Conservation (phyloP, 2,329 filamentous ascomycete species). For the Colletotrichum siamense region DNA sequence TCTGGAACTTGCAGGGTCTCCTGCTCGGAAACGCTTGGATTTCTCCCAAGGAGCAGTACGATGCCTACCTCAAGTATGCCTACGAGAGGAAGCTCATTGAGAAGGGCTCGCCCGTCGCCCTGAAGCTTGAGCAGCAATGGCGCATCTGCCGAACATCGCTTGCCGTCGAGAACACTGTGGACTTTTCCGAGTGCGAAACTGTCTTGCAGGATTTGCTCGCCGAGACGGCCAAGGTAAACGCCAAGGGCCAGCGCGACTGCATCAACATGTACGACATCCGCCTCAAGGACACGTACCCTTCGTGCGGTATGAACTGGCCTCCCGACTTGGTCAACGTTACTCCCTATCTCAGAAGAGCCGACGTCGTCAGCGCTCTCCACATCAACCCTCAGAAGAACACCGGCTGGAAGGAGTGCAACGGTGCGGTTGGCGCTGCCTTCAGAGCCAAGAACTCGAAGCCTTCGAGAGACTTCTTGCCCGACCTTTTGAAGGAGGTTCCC, state of each 20-base stretch:
- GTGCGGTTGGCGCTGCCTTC: slow-evolving; percentile 78
- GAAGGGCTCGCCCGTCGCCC: slow-evolving; percentile 67
- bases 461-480: slow-evolving; percentile 76
- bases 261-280: slow-evolving; percentile 98
- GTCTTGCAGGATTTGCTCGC: slow-evolving; percentile 77
- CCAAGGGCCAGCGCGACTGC: slow-evolving; percentile 65
- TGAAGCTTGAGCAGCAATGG: slow-evolving; percentile 72
- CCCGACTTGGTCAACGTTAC: slow-evolving; percentile 80
- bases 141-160: slow-evolving; percentile 71
- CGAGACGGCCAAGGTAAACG: slow-evolving; percentile 59
- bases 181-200: slow-evolving; percentile 74
- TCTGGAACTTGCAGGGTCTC: slow-evolving; percentile 84
- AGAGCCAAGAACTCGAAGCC: slow-evolving; percentile 73
- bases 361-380: slow-evolving; percentile 82
- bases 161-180: slow-evolving; percentile 61
- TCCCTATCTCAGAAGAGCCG: slow-evolving; percentile 82
- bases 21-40: slow-evolving; percentile 99
- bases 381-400: slow-evolving; percentile 81
- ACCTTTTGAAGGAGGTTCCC: slow-evolving; percentile 76
- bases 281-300: slow-evolving; percentile 77
- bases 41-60: slow-evolving; percentile 87
- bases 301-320: slow-evolving; percentile 98
- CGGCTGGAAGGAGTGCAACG: slow-evolving; percentile 91
- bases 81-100: slow-evolving; percentile 78
- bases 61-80: slow-evolving; percentile 81